These are phyloP conservation scores for Psidium friedrichsthalianum DNA, from an alignment of 345 rosid species.

Conservation along the genomic window DNA sequence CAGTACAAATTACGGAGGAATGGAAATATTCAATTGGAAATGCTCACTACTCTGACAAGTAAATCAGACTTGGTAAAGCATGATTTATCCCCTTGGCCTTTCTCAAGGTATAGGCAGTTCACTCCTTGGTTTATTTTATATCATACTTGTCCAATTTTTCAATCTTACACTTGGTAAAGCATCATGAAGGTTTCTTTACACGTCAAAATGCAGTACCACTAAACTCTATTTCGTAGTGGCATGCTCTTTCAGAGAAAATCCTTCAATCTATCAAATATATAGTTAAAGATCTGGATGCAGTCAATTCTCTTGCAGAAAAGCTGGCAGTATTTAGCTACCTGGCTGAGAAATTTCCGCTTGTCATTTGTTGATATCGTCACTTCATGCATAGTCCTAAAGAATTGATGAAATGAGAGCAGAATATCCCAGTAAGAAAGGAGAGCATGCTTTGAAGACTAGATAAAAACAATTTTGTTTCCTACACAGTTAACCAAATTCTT, in stretches of 20 bases:
- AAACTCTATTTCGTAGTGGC: background rate
- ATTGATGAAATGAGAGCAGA: background rate
- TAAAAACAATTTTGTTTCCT: background rate
- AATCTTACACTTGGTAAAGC: background rate
- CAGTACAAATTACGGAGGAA: background rate
- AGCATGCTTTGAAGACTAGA: background rate
- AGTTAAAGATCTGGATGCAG: background rate
- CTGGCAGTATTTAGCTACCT: conserved; percentile 26
- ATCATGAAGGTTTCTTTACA: background rate
- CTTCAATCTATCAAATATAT: background rate
- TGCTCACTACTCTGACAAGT: background rate
- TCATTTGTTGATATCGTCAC: conserved; percentile 58
- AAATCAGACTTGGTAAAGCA: background rate
- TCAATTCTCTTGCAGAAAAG: background rate
- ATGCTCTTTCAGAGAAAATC: background rate
- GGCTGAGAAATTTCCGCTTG: conserved; percentile 54
- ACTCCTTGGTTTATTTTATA: background rate
- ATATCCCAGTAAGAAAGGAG: background rate
- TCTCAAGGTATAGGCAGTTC: background rate
- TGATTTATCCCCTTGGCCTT: background rate
- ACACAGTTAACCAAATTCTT: background rate
- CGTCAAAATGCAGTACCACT: background rate
- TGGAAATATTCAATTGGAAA: background rate
- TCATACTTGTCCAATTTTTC: background rate
- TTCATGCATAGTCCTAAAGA: conserved; percentile 58